Base-by-base conservation (phyloP, 129 eudicot genomes). In the Chrysanthemum lavandulifolium region DNA sequence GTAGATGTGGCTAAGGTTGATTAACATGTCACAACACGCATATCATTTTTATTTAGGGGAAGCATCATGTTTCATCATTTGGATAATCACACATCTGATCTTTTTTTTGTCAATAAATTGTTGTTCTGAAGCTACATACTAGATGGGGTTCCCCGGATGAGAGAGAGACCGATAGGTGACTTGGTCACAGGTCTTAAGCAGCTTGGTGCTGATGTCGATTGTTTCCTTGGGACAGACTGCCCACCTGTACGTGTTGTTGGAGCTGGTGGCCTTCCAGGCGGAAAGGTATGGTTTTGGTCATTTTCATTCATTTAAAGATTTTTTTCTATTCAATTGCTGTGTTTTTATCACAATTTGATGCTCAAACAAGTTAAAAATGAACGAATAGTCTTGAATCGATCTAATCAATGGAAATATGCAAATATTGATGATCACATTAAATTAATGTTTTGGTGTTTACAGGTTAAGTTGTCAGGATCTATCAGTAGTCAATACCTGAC, bases 261-360 rank as follows among this genome's bases (percentile, higher is more conserved):
- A 72, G 88, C 86, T 67, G 99, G 96, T 14, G 99, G 99, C 64
- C 99, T 94, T 78, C 96, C 97, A 29, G 99, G 99, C n/a, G 99
- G 99, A 72, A 94, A 90, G 93, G 99, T 94, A 64, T 33, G 58
- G 11, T 55, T 75, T 66, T 50, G 62, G 62, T 49, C 73, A 19
- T 49, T 82, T 69, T 10, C 47, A 10, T 40, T 40, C 47, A 40
- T 40, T 33, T 49, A 0, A 25, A 25, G 1, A 4, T 59, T 57
- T 18, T 4, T 16, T 55, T 67, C 29, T 2, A 5, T 52, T 0
- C 13, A 52, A 52, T 52, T 52, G 57, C 6, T 13, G 13, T 25
- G 57, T 72, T 45, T 4, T 2, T 10, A 43, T 45, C 21, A 19
- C 4, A 57, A 43, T 5, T 13, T 33, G 45, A 54, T 2, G 10